Base-by-base conservation (phyloP, 2,329 filamentous ascomycete species). In the Ceratocystis cacaofunesta region DNA sequence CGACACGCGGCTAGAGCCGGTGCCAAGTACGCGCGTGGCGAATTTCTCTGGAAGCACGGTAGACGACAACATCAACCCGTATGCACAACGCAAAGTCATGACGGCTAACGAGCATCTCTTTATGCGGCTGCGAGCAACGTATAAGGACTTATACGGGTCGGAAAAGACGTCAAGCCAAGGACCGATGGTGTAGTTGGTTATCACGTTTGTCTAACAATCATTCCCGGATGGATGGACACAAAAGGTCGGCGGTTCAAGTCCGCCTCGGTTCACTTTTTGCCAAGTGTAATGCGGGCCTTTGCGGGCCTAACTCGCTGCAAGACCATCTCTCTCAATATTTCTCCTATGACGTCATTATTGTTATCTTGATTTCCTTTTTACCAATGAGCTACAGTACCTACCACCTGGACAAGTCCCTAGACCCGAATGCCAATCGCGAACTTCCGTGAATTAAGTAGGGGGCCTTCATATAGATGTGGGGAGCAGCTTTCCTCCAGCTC, bases 31-130 rank as follows among this genome's bases (percentile, higher is more conserved):
- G 68, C 74, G 79, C 60, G 83, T 87, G 2, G 75, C 71, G 69
- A 73, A 71, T 64, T 78, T 76, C 64, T 72, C 73, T 43, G 75
- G 73, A 50, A 70, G 71, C 0, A 72, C 71, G 22, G 72, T 70
- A 8, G 67, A 70, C 0, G 73, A 74, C 52, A 76, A 73, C 46
- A 71, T 70, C 46, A 82, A 81, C 63, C 79, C 78, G 1, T 79
- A 80, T 70, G 78, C 78, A 0, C 77, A 80, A 69, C 77, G 78
- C 62, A 82, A 79, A 72, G 79, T 83, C 1, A 73, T 87, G 71
- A 87, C 84, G 1, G 85, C 85, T 1, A 78, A 81, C 69, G 82
- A 87, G 72, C 85, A 88, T 72, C 72, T 88, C 66, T 77, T 80
- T 69, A 84, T 83, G 78, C 77, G 85, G 65, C 73, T 88, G 63